These are phyloP conservation scores for Pichia sp. DNA, from an alignment of 1,139 yeast genomes.

Conservation along the genomic window DNA sequence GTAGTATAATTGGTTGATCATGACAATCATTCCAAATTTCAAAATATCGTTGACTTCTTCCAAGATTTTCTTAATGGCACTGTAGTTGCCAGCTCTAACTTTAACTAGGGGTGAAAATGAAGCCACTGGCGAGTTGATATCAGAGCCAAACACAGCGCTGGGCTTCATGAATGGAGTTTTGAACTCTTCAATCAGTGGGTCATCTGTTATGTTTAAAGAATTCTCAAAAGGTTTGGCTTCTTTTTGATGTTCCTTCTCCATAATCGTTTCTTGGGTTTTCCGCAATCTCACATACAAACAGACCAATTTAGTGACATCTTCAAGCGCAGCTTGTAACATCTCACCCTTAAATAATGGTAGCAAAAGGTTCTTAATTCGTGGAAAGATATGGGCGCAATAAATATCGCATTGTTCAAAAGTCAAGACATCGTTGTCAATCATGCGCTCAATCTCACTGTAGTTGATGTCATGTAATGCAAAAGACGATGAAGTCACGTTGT, in stretches of 20 bases:
- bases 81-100: conserved; percentile 3
- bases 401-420: conserved; percentile 36
- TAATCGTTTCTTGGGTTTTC: conserved; percentile 7
- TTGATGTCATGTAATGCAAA: conserved; percentile 3
- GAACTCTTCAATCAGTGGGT: not conserved
- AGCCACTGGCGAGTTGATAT: conserved; percentile 13
- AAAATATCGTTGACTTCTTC: conserved; percentile 22
- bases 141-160: conserved; percentile 15
- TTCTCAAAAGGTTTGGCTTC: not conserved
- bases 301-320: conserved; percentile 45
- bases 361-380: conserved; percentile 33
- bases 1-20: conserved; percentile 18
- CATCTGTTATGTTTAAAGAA: no score
- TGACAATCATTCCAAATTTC: conserved; percentile 19
- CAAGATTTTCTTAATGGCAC: conserved; percentile 11
- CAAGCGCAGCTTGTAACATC: conserved; percentile 42
- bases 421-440: conserved; percentile 17
- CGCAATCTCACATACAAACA: conserved; percentile 34
- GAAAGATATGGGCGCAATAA: conserved; percentile 42
- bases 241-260: not conserved
- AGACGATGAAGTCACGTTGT: no score
- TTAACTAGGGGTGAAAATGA: conserved; percentile 15
- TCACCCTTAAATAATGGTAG: conserved; percentile 43
- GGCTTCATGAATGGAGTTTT: conserved; percentile 21
- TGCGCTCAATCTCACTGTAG: conserved; percentile 18